Evolutionary conservation across 306 rosid genomes (phyloP).

Genomic region (Biancaea sappan): DNA sequence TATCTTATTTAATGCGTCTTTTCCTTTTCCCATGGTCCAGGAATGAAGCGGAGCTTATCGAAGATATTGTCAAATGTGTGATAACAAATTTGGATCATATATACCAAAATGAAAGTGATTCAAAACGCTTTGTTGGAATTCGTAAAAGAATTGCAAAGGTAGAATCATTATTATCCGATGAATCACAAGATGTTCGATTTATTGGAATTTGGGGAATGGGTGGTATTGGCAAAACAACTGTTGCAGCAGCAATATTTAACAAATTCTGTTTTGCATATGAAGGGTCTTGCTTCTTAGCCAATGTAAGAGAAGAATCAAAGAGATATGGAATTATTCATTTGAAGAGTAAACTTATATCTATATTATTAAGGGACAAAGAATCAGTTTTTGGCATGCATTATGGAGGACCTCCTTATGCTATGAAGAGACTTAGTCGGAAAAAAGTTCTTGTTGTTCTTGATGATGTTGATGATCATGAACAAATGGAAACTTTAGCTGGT

Average conservation of each 20-base stretch:
- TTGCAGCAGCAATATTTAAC: neutral
- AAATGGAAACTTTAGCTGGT: neutral
- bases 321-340: neutral
- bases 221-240: conserved; percentile 17
- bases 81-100: neutral
- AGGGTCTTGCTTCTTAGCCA: neutral
- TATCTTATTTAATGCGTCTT: neutral
- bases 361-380: neutral
- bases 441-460: conserved; percentile 13
- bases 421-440: neutral
- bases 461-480: neutral
- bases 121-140: conserved; percentile 24
- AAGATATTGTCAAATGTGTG: neutral
- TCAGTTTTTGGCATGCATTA: neutral
- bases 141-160: neutral
- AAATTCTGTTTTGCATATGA: neutral
- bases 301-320: neutral
- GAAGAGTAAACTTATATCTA: neutral
- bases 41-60: conserved; percentile 6
- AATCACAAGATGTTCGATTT: neutral
- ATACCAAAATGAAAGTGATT: neutral
- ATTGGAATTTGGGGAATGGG: conserved; percentile 12
- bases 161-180: neutral
- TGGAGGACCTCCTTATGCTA: neutral
- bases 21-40: neutral